Conservation (phyloP, 2,329 filamentous ascomycete species). For the Botrytis elliptica region DNA sequence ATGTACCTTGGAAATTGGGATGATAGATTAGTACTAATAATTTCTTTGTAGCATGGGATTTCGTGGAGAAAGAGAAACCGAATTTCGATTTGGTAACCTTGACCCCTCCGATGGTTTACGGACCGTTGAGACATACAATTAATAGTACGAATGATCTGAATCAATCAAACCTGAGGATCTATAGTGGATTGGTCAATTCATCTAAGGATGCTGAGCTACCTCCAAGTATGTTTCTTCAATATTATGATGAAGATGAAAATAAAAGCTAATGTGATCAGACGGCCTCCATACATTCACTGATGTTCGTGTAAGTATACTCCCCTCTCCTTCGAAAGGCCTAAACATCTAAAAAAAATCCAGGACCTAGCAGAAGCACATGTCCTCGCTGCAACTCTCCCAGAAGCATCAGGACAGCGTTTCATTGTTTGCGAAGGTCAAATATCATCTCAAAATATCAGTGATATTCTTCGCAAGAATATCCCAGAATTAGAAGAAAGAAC, state of each 20-base stretch:
- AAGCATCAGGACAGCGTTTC: conserved; percentile 60
- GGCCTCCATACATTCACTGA: conserved; percentile 54
- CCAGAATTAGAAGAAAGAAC: conserved; percentile 50
- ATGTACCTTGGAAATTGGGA: too few relatives aligned
- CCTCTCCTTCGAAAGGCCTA: neutral
- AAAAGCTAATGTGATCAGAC: neutral
- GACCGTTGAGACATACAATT: conserved; percentile 61
- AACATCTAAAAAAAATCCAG: conserved; percentile 44
- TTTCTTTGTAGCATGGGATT: conserved; percentile 55
- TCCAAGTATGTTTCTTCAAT: conserved; percentile 20
- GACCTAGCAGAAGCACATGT: conserved; percentile 63
- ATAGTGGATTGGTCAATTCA: conserved; percentile 49
- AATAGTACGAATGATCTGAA: conserved; percentile 61
- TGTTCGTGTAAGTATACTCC: conserved; percentile 22
- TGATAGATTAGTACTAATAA: neutral
- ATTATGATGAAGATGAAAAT: neutral
- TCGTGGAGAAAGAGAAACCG: conserved; percentile 51
- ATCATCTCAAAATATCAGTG: conserved; percentile 56
- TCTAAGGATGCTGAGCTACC: conserved; percentile 53
- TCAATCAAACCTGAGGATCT: conserved; percentile 63
- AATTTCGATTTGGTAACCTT: conserved; percentile 60
- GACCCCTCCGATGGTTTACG: conserved; percentile 60
- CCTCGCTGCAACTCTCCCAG: conserved; percentile 53
- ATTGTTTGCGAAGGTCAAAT: conserved; percentile 59
- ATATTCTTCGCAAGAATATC: conserved; percentile 53